Percentiles rank a stretch among this genome's conserved stretches.
These are phyloP conservation scores for Tylopilus sp. DNA, from an alignment of 1,284 basidiomycete genomes.

Conservation along the genomic window DNA sequence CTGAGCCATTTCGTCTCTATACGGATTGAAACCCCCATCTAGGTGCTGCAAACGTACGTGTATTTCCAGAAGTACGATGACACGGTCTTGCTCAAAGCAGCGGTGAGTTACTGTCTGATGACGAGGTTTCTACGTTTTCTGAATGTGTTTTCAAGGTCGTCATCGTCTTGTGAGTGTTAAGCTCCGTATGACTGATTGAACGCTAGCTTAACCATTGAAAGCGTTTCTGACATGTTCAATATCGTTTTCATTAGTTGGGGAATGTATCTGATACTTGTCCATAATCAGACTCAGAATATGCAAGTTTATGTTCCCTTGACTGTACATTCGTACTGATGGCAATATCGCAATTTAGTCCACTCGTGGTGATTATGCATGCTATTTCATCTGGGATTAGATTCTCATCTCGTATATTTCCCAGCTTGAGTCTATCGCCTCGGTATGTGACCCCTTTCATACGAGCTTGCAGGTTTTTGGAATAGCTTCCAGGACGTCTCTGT, in stretches of 20 bases:
- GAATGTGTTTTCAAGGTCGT: conserved; percentile 3
- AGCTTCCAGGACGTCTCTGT: conserved; percentile 6
- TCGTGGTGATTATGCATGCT: conserved; percentile 8
- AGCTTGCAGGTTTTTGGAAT: neutral
- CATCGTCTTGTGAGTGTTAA: conserved; percentile 8
- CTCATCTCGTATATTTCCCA: neutral
- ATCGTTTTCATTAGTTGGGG: conserved; percentile 11
- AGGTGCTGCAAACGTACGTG: conserved; percentile 10
- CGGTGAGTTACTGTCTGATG: conserved; percentile 8
- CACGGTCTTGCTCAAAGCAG: neutral
- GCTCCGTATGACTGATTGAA: neutral
- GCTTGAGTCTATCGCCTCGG: conserved; percentile 18
- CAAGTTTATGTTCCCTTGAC: neutral
- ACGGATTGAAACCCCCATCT: neutral
- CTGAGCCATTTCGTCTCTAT: neutral
- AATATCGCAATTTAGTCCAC: conserved; percentile 3
- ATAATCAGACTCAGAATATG: conserved; percentile 9
- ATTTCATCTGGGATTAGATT: neutral
- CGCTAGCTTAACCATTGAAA: neutral
- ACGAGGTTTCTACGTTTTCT: neutral
- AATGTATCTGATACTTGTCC: conserved; percentile 11
- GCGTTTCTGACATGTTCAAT: conserved; percentile 15
- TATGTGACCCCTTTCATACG: neutral
- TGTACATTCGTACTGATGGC: neutral
- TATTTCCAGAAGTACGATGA: conserved; percentile 17